Base-by-base conservation (phyloP, 2,329 filamentous ascomycete species). In the Nemania sp. region DNA sequence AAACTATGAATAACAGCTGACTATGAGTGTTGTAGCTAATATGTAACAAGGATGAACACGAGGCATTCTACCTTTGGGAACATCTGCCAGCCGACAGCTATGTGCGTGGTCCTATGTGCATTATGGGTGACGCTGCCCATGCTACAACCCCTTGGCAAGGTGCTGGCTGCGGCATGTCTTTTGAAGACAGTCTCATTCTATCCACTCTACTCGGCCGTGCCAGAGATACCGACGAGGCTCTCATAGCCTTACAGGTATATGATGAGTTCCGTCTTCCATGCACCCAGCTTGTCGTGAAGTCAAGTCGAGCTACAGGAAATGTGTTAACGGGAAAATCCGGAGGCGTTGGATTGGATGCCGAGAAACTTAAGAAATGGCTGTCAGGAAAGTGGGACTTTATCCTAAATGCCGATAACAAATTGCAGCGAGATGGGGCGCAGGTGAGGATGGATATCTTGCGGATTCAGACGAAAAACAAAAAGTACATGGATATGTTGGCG, bases 41-140 rank as follows among this genome's bases (percentile, higher is more conserved):
- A 12, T 66, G 63, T 28, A 23, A 58, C 6, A 6, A 62, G 34
- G 47, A 55, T 1, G 60, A 64, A n/a, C 61, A 66, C 1, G n/a
- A 24, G 0, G 61, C 40, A 1, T 49, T 63, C 3, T 67, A 66
- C 26, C 54, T 67, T 1, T 67, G 62, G 62, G 64, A 67, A 6
- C 61, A 67, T 19, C 56, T 55, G 4, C 44, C 44, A 1, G 61
- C 61, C 0, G 23, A 14, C 3, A 65, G 30, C 6, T 64, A 65
- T 26, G 58, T 55, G 17, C 61, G 56, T 1, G 64, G 61, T 0
- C 48, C 57, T 8, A 19, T 65, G 2, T 61, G 61, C 26, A 26
- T 66, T 1, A 47, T 55, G 9, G 61, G 59, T n/a, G 61, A 63
- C 15, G 57, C 60, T 2, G 59, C 61, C 1, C 60, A 64, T n/a